A percentile compares a stretch with the other conserved stretches of the same genome.
Evolutionary conservation across 441 rosid species (phyloP).

Genomic region (Bruguiera hainesii): DNA sequence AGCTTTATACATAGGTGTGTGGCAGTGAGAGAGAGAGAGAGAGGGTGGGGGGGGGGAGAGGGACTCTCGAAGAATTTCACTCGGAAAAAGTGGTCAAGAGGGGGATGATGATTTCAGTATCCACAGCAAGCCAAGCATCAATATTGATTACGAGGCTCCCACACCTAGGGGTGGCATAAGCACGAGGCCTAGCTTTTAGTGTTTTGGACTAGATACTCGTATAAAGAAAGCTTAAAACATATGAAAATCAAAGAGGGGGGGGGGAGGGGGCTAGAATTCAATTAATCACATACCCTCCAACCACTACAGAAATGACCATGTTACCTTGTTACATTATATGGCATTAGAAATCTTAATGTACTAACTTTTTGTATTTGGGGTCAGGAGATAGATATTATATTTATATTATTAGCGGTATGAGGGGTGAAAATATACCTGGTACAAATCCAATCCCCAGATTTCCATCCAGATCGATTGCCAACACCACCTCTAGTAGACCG

Average conservation of each 20-base stretch:
- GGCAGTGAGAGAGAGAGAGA: neutral
- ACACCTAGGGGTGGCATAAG: too few relatives aligned
- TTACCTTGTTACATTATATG: too few relatives aligned
- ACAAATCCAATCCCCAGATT: slow-evolving; percentile 99
- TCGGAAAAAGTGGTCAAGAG: slow-evolving; percentile 16
- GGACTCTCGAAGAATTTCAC: neutral
- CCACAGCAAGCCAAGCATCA: neutral
- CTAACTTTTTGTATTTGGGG: too few relatives aligned
- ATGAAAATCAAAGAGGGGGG: too few relatives aligned
- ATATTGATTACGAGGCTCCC: neutral
- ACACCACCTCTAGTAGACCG: slow-evolving; percentile 36
- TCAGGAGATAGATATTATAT: too few relatives aligned
- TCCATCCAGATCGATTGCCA: slow-evolving; percentile 70
- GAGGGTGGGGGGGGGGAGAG: neutral
- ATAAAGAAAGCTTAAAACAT: neutral
- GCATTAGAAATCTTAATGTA: too few relatives aligned
- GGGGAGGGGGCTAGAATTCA: too few relatives aligned
- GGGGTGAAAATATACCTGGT: slow-evolving; percentile 38
- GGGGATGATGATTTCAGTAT: neutral
- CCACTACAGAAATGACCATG: too few relatives aligned
- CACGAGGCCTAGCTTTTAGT: neutral
- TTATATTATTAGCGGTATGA: neutral
- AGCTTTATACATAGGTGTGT: neutral
- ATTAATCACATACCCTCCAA: too few relatives aligned
- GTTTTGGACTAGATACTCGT: too few relatives aligned